Conservation (phyloP, 495 filamentous ascomycete genomes). For the Rhizodiscina lignyota region DNA sequence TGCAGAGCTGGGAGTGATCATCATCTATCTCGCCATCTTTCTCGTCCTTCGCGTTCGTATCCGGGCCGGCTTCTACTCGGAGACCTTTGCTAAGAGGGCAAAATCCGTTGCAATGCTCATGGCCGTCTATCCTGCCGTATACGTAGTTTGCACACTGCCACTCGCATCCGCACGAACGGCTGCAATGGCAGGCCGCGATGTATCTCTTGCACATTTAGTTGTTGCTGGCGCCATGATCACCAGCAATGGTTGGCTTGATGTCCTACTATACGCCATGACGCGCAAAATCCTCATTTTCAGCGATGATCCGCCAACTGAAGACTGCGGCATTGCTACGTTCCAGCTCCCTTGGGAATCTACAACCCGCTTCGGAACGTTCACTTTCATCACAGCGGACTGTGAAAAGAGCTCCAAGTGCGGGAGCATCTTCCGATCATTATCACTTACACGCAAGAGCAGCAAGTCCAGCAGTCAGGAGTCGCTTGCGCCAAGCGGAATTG, state of each 20-base stretch:
- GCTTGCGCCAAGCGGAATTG: no score
- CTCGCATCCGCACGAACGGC: constrained; percentile 54
- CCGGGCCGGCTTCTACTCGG: no score
- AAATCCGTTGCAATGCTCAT: constrained; percentile 41
- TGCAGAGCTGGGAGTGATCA: constrained; percentile 42
- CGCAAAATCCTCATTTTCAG: constrained; percentile 30
- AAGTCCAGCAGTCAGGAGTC: no score
- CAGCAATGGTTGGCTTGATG: constrained; percentile 59
- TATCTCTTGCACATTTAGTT: constrained; percentile 30
- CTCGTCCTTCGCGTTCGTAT: constrained; percentile 31
- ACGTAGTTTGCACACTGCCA: constrained; percentile 53
- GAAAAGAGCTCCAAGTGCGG: background rate
- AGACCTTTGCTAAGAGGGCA: constrained; percentile 8
- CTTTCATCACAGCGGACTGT: constrained; percentile 5
- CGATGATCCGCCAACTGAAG: constrained; percentile 9
- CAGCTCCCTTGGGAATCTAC: constrained; percentile 8
- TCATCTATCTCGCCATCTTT: constrained; percentile 50
- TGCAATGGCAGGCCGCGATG: constrained; percentile 36
- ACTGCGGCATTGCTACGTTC: constrained; percentile 14
- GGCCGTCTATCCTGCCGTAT: constrained; percentile 63
- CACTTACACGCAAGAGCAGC: background rate
- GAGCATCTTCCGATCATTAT: background rate
- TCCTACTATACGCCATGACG: constrained; percentile 53
- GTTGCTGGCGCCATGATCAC: constrained; percentile 57
- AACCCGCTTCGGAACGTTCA: constrained; percentile 10